Base-by-base conservation (phyloP, 371 early-diverging fungal species). In the Syncephalis plumigaleata region DNA sequence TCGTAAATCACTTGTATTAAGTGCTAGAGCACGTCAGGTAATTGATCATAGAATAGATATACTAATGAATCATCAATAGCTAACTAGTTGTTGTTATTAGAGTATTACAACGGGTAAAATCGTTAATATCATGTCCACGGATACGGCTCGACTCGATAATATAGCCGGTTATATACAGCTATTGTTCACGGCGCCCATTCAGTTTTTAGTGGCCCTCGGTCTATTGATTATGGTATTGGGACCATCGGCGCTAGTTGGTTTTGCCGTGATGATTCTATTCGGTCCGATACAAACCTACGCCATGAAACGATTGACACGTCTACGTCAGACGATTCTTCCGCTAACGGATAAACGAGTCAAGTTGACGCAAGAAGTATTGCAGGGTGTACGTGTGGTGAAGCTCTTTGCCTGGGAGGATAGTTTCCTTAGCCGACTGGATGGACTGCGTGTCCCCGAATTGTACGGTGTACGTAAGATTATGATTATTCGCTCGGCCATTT, bases 91-190 rank as follows among this genome's bases (percentile, higher is more conserved):
- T 31, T 31, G 11, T 31, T 11, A 7, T 7, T 31, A 31, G 31
- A 31, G 31, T 31, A 31, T 31, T 31, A 66, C 69, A 25, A 63
- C 67, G 4, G 87, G 87, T 20, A 68, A 73, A 25, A 61, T 87
- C 45, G 73, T 72, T 44, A 87, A 79, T 58, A 50, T 88, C 45
- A 72, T 86, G 50, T 74, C 84, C 0, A 75, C 84, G 1, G 89
- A 89, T 46, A 55, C 73, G 2, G 56, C 67, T 21, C 65, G 79
- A 43, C 52, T 85, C 21, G 63, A 63, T 42, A 48, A 64, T 20
- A 39, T 65, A 8, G 46, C 61, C 2, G 58, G 66, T 31, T 74
- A 64, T 42, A 48, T 76, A 20, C 65, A 75, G 49, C 51, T 61
- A 16, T 43, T 68, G 3, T 71, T 71, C 64, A 54, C 64, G 3